Evolutionary conservation across 2,329 filamentous ascomycete genomes (phyloP).

Genomic region (Plectosphaerella plurivora): DNA sequence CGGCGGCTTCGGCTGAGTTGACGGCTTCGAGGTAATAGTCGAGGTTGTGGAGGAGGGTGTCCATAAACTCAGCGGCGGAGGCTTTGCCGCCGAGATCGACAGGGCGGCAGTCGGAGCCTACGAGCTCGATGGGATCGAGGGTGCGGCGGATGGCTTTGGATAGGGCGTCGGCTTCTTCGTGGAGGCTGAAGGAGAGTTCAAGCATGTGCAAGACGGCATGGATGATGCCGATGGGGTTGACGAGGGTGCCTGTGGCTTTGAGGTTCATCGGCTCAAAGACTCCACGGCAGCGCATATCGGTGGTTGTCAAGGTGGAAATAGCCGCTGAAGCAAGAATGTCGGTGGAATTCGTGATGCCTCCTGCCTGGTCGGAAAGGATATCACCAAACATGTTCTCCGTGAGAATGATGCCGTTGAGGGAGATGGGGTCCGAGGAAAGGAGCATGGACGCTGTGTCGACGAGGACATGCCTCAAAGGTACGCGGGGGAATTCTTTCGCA

Average conservation of each 20-base stretch:
- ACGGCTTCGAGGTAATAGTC: constrained; percentile 10
- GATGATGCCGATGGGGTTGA: constrained; percentile 7
- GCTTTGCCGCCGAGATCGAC: constrained; percentile 8
- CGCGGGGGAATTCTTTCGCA: constrained; percentile 12
- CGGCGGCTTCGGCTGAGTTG: constrained; percentile 7
- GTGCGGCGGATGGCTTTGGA: constrained; percentile 11
- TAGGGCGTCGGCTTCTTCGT: constrained; percentile 5
- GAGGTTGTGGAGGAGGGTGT: constrained; percentile 7
- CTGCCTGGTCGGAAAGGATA: constrained; percentile 18
- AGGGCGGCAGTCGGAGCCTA: constrained; percentile 8
- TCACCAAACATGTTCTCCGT: constrained; percentile 20
- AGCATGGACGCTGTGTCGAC: constrained; percentile 16
- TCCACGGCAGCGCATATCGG: background rate
- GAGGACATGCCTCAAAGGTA: constrained; percentile 14
- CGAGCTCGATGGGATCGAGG: constrained; percentile 9
- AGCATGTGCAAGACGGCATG: constrained; percentile 10
- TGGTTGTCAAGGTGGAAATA: background rate
- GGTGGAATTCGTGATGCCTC: constrained; percentile 10
- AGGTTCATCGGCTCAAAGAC: constrained; percentile 12
- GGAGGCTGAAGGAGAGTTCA: constrained; percentile 4
- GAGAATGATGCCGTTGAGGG: constrained; percentile 17
- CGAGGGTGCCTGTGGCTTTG: constrained; percentile 1
- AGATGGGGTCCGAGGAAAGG: constrained; percentile 11
- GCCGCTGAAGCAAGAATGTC: constrained; percentile 9
- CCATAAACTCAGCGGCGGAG: constrained; percentile 6